Percentiles rank a stretch among this genome's conserved stretches.
phyloP scores from a whole-genome alignment of 495 filamentous ascomycete species.

The Aspergillus avenaceus region DNA sequence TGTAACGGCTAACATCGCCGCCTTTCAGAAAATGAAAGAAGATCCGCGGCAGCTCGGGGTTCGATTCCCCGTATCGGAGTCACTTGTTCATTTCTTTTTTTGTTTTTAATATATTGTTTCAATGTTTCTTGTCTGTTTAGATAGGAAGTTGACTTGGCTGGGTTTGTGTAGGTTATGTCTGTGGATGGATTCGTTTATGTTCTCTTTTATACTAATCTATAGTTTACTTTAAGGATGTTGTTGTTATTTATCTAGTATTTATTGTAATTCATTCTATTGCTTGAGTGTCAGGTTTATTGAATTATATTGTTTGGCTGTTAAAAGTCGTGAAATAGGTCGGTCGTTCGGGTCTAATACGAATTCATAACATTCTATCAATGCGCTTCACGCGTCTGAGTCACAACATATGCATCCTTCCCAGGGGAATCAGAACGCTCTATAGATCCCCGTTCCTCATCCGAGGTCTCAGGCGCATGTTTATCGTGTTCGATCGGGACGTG shows the following conservation, averaged over 20 bases:
- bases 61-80: conserved; percentile 2
- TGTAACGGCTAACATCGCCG: conserved; percentile 1
- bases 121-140: not conserved
- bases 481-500: conserved; percentile 18
- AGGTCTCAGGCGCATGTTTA: not conserved
- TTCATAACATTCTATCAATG: not conserved
- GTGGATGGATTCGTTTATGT: too few species aligned
- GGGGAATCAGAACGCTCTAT: not conserved
- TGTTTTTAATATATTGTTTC: not conserved
- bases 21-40: conserved; percentile 1
- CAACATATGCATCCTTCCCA: not conserved
- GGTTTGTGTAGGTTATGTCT: too few species aligned
- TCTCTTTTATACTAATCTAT: too few species aligned
- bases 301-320: too few species aligned
- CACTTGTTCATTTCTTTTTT: not conserved
- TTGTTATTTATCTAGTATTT: too few species aligned
- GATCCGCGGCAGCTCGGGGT: conserved; percentile 3
- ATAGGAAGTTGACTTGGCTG: too few species aligned
- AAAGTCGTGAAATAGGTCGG: too few species aligned
- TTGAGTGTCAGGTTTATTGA: too few species aligned
- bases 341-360: too few species aligned
- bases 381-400: not conserved
- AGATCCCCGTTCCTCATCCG: conserved; percentile 13
- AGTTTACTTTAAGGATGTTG: too few species aligned
- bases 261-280: too few species aligned